Percentiles rank a stretch among this genome's conserved stretches.
These are phyloP conservation scores for Thraustochytrium striatum DNA, from an alignment of 352 stramenopile species.

Conservation along the genomic window DNA sequence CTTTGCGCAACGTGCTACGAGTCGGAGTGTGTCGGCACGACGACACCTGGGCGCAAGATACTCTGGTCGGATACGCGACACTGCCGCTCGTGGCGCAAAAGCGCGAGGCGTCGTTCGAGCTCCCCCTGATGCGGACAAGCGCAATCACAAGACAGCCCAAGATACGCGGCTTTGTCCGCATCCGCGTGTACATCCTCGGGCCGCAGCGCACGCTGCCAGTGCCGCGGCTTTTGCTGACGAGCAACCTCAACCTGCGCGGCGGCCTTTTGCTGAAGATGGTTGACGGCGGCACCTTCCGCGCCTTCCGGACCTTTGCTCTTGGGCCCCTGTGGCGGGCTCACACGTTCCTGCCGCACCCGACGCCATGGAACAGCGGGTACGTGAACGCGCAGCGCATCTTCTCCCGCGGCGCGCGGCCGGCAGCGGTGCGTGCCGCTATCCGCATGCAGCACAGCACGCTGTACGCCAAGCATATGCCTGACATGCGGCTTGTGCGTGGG, in stretches of 20 bases:
- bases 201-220: too few relatives aligned
- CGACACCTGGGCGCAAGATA: too few relatives aligned
- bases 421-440: background rate
- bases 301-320: constrained; percentile 23
- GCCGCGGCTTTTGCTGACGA: background rate
- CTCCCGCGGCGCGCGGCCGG: background rate
- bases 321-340: background rate
- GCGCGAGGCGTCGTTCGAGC: too few relatives aligned
- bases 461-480: constrained; percentile 27
- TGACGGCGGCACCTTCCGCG: background rate
- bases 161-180: too few relatives aligned
- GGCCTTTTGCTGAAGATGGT: background rate
- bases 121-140: too few relatives aligned
- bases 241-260: constrained; percentile 15
- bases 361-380: background rate
- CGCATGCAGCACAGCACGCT: constrained; percentile 8
- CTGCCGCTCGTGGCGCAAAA: too few relatives aligned
- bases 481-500: background rate
- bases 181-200: too few relatives aligned
- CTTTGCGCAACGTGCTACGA: too few relatives aligned
- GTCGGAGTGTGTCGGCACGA: too few relatives aligned
- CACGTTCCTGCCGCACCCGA: background rate
- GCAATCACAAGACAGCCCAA: too few relatives aligned
- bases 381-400: constrained; percentile 3
- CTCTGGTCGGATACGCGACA: too few relatives aligned